Evolutionary conservation across 176 grass and related monocot genomes (phyloP), one percentile per base, ranked within the genome.

Genomic region (Oryza meridionalis): DNA sequence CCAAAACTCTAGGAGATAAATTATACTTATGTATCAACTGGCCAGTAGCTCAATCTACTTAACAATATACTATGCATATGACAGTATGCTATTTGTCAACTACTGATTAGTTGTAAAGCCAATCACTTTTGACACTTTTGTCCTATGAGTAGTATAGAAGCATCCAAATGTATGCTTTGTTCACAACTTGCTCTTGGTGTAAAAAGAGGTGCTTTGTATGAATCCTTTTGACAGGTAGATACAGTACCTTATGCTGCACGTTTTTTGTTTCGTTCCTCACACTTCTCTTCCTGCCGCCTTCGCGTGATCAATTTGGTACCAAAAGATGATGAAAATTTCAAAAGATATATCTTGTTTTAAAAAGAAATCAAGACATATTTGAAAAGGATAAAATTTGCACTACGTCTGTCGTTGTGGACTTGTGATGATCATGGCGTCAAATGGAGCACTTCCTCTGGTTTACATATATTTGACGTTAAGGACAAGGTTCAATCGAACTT

Each of bases 91-190:
- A 61, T 0, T 35, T 35, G 29, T 77, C 2, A 64, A 61, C 21
- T 7, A 14, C 72, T 84, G 17, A 46, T 68, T 53, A 22, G 89
- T 51, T 88, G 19, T 44, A 88, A 86, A 85, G 85, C 14, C 11
- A 76, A 29, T 8, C 72, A 53, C 85, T 88, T 88, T 77, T 66
- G 80, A 5, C 51, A 84, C 25, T 55, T 86, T 37, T 65, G 0
- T 76, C 50, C 71, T 16, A 72, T 75, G 70, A 80, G 67, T 65
- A 66, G 71, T 25, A 55, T 51, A 37, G 65, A 84, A 87, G 65
- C 80, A 58, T 58, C 53, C 14, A 43, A 43, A 62, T 24, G 58
- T n/a, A 77, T 65, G 67, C 15, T 15, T 38, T 73, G 11, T 22
- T 73, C n/a, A 45, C 44, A 16, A 5, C 25, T 72, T 67, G 55